Conservation (phyloP, 1,284 basidiomycete genomes). For the Melampsora americana region DNA sequence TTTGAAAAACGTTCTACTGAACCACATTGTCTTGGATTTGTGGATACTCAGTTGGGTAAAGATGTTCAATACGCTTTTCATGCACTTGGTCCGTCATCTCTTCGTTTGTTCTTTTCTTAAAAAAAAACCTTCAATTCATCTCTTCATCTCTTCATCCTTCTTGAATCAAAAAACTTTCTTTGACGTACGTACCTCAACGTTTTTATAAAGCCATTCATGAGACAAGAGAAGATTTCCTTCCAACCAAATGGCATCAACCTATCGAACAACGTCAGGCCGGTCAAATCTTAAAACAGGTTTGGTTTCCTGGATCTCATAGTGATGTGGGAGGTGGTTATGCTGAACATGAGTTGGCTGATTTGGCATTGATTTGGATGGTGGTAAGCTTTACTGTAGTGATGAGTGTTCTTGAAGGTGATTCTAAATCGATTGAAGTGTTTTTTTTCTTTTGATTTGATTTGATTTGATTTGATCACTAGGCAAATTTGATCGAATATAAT, state of each 20-base stretch:
- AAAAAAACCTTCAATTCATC: slow-evolving; percentile 51
- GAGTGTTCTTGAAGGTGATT: background rate
- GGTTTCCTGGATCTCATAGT: slow-evolving; percentile 52
- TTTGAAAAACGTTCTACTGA: background rate
- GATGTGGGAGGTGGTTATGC: slow-evolving; percentile 51
- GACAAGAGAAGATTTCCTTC: slow-evolving; percentile 51
- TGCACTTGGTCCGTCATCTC: slow-evolving; percentile 7
- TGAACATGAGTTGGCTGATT: slow-evolving; percentile 51
- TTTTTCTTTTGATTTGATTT: background rate
- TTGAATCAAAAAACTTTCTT: too few species aligned
- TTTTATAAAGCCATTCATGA: slow-evolving; percentile 47
- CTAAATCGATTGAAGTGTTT: too few species aligned
- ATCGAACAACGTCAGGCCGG: slow-evolving; percentile 30
- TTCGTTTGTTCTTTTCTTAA: too few species aligned
- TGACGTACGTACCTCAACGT: too few species aligned
- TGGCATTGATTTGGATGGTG: slow-evolving; percentile 52
- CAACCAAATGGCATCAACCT: slow-evolving; percentile 50
- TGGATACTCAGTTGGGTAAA: background rate
- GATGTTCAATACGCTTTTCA: background rate
- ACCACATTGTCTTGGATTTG: background rate
- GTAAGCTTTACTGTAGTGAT: slow-evolving; percentile 33
- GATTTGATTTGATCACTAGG: slow-evolving; percentile 9
- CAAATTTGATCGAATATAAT: slow-evolving; percentile 28
- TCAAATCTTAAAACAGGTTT: slow-evolving; percentile 51
- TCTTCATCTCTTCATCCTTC: slow-evolving; percentile 45